Percentiles rank a stretch among this genome's conserved stretches.
Evolutionary conservation across 495 filamentous ascomycete genomes (phyloP).

Genomic region (Lophium mytilinum): DNA sequence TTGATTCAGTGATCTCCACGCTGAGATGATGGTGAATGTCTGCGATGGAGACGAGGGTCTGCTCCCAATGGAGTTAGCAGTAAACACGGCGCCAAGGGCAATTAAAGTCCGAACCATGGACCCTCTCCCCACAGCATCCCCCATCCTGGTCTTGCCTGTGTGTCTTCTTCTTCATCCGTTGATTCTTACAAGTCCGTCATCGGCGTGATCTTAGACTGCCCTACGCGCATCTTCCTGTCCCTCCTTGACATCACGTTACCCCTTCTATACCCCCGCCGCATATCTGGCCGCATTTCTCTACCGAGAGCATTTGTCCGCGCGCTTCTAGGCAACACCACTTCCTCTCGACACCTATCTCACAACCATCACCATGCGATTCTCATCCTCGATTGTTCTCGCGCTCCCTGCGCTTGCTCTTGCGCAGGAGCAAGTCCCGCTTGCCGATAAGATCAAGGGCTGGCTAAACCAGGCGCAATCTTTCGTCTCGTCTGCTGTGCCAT

Average conservation of each 20-base stretch:
- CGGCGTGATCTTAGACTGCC: background rate
- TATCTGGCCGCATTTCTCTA: background rate
- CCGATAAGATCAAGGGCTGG: conserved; percentile 58
- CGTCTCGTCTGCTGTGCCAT: conserved; percentile 43
- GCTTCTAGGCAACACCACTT: background rate
- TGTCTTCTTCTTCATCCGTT: background rate
- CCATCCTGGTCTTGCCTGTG: background rate
- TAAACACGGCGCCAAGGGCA: too few relatives aligned
- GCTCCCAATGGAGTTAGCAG: too few relatives aligned
- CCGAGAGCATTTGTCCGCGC: too few relatives aligned
- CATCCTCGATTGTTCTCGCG: conserved; percentile 51
- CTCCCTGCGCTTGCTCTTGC: conserved; percentile 64
- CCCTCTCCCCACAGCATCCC: too few relatives aligned
- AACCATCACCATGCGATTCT: conserved; percentile 59
- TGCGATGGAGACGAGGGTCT: too few relatives aligned
- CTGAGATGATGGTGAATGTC: too few relatives aligned
- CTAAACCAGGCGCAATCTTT: conserved; percentile 53
- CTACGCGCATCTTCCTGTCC: background rate
- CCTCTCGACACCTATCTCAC: background rate
- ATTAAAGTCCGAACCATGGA: too few relatives aligned
- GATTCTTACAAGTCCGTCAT: background rate
- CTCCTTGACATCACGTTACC: background rate
- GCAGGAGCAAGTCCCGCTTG: conserved; percentile 65
- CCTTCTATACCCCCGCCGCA: background rate
- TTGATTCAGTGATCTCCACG: too few relatives aligned